phyloP scores from a whole-genome alignment of 192 early-diverging fungal species.

The Umbelopsis ramanniana region DNA sequence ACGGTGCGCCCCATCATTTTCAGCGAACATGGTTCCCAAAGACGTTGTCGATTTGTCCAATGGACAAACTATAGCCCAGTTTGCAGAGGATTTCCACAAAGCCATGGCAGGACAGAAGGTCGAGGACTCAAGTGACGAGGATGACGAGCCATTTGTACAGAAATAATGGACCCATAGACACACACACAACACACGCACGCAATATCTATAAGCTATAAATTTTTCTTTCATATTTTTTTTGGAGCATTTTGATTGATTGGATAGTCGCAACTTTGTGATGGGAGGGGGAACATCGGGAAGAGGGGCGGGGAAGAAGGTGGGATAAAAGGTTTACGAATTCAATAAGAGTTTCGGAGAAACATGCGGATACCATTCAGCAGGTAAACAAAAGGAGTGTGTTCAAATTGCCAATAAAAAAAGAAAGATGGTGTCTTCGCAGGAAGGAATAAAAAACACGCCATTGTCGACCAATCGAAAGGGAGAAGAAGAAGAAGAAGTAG shows the following conservation, averaged over 20 bases:
- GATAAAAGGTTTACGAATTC: not conserved
- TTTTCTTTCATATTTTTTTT: slow-evolving; percentile 10
- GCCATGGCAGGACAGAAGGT: slow-evolving; percentile 29
- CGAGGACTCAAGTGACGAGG: slow-evolving; percentile 1
- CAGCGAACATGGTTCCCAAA: slow-evolving; percentile 69
- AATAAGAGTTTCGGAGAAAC: not conserved
- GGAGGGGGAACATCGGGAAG: not conserved
- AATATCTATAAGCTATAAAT: not conserved
- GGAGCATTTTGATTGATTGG: slow-evolving; percentile 17
- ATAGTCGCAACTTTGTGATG: slow-evolving; percentile 16
- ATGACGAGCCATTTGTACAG: not conserved
- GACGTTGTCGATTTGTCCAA: slow-evolving; percentile 77
- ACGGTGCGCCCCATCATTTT: slow-evolving; percentile 55
- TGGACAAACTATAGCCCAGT: slow-evolving; percentile 69
- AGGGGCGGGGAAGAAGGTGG: not conserved
- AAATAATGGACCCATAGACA: not conserved
- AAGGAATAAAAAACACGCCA: slow-evolving; percentile 2
- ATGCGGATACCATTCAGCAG: slow-evolving; percentile 18
- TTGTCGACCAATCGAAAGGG: slow-evolving; percentile 10
- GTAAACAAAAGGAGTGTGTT: slow-evolving; percentile 8
- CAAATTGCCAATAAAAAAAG: slow-evolving; percentile 17
- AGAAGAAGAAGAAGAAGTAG: not conserved
- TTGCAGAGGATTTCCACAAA: slow-evolving; percentile 67
- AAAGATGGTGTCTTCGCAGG: slow-evolving; percentile 3
- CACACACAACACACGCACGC: not conserved